Conservation (phyloP, 2,329 filamentous ascomycete species). For the Ascocoryne sarcoides region DNA sequence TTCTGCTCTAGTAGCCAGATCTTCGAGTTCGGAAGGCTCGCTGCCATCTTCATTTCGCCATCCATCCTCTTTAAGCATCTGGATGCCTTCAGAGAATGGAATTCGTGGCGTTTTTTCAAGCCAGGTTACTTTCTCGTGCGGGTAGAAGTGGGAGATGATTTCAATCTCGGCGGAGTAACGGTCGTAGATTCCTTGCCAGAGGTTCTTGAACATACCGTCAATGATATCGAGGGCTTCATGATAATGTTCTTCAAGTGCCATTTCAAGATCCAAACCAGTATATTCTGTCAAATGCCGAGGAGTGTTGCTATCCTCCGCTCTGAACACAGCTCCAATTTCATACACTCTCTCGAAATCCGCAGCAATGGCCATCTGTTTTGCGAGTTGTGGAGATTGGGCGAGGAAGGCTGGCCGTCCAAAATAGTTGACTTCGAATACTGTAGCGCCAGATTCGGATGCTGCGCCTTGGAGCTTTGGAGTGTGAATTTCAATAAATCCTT, state of each 20-base stretch:
- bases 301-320: conserved; percentile 92
- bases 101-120: conserved; percentile 77
- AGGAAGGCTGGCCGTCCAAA: conserved; percentile 82
- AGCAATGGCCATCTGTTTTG: conserved; percentile 88
- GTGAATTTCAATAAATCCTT: conserved; percentile 86
- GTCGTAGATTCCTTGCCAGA: conserved; percentile 64
- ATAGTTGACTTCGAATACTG: conserved; percentile 87
- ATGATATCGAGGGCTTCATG: conserved; percentile 76
- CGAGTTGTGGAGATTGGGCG: conserved; percentile 83
- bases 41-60: conserved; percentile 73
- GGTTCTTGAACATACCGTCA: conserved; percentile 72
- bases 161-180: conserved; percentile 66
- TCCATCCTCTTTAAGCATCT: conserved; percentile 70
- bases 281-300: conserved; percentile 92
- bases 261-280: conserved; percentile 86
- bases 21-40: conserved; percentile 60
- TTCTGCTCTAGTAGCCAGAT: conserved; percentile 78
- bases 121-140: conserved; percentile 80
- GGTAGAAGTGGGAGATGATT: conserved; percentile 73
- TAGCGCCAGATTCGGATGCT: conserved; percentile 83
- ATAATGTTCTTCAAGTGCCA: conserved; percentile 83
- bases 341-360: conserved; percentile 85
- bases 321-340: conserved; percentile 83
- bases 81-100: conserved; percentile 68
- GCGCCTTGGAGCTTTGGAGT: conserved; percentile 86